Conservation (phyloP, 495 filamentous ascomycete genomes). For the Apiosordaria backusii region DNA sequence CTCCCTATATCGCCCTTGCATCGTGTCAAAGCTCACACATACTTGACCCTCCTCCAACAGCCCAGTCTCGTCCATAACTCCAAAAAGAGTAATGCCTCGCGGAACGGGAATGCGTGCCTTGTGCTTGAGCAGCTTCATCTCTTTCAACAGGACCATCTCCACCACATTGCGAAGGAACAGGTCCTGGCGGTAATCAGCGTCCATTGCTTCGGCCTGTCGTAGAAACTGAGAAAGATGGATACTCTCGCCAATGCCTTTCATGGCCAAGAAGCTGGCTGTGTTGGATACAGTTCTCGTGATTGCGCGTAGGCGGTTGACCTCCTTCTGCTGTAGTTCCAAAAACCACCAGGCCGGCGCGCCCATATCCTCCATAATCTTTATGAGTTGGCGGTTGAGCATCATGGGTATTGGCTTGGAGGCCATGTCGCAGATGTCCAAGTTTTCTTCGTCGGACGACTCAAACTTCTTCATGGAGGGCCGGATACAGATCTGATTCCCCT, state of each 20-base stretch:
- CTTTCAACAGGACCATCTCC: constrained; percentile 59
- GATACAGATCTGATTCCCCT: constrained; percentile 53
- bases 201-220: constrained; percentile 46
- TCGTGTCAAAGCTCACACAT: constrained; percentile 50
- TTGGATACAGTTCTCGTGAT: constrained; percentile 53
- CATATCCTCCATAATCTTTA: constrained; percentile 81
- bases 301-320: constrained; percentile 53
- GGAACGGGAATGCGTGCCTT: constrained; percentile 66
- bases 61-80: constrained; percentile 79
- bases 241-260: constrained; percentile 50
- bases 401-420: constrained; percentile 61
- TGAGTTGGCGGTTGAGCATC: constrained; percentile 69
- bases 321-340: constrained; percentile 54
- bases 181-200: constrained; percentile 60
- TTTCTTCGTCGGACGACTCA: constrained; percentile 43
- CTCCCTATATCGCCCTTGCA: constrained; percentile 19
- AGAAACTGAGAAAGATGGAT: constrained; percentile 59
- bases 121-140: constrained; percentile 71
- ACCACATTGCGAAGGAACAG: constrained; percentile 60
- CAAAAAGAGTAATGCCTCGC: constrained; percentile 68
- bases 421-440: constrained; percentile 73
- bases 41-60: constrained; percentile 63
- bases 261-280: constrained; percentile 59
- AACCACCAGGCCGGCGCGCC: constrained; percentile 54
- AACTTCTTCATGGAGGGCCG: constrained; percentile 80